phyloP scores from a whole-genome alignment of 2,329 filamentous ascomycete genomes.

The Curvularia verruculosa region DNA sequence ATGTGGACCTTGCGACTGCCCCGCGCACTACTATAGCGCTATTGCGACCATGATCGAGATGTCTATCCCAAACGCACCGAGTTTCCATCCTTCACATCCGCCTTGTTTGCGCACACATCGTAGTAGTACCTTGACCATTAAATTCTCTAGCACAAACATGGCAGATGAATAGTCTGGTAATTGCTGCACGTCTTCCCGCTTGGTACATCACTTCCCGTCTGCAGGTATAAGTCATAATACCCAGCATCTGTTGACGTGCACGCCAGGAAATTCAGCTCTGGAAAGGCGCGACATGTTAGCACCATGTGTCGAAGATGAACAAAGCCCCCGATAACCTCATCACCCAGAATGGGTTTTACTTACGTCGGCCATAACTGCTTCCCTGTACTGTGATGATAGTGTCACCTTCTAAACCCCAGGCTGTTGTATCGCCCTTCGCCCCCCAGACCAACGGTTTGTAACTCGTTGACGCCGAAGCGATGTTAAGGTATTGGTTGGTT shows the following conservation, averaged over 20 bases:
- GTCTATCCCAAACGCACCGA: neutral
- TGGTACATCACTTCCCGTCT: constrained; percentile 59
- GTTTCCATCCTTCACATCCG: neutral
- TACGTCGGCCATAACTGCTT: constrained; percentile 54
- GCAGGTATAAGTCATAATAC: constrained; percentile 61
- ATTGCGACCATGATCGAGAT: constrained; percentile 4
- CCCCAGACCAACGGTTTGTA: constrained; percentile 61
- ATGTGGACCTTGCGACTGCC: neutral
- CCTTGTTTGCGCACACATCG: neutral
- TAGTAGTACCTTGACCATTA: neutral
- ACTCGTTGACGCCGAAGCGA: constrained; percentile 54
- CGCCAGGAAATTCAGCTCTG: constrained; percentile 59
- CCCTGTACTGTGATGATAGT: constrained; percentile 56
- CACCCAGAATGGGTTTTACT: constrained; percentile 11
- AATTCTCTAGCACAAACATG: constrained; percentile 52
- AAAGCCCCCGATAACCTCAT: neutral
- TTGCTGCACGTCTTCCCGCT: constrained; percentile 60
- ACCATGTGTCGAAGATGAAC: neutral
- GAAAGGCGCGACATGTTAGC: neutral
- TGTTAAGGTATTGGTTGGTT: constrained; percentile 57
- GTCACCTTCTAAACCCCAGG: constrained; percentile 58
- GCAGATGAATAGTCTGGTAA: constrained; percentile 62
- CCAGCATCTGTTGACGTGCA: constrained; percentile 51
- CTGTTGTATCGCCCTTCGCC: constrained; percentile 51
- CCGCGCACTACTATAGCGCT: constrained; percentile 2